Evolutionary conservation across 179 eudicot genomes (phyloP), one percentile per base, ranked within the genome.

Genomic region (Silene noctiflora): DNA sequence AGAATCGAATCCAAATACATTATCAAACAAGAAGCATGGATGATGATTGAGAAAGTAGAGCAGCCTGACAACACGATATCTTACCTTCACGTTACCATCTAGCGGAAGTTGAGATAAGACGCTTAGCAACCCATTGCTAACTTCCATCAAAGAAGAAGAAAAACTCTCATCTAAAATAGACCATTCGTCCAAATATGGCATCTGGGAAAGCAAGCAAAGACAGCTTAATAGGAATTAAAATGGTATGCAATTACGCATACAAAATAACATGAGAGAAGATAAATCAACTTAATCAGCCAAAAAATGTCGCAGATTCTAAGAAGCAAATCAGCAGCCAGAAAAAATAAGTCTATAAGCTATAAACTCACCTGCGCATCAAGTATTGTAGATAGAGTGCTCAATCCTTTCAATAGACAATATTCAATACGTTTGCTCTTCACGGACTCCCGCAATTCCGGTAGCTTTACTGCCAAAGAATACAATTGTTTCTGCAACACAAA

Each of bases 181-280:
- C 98, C 98, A 93, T 75, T 86, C 87, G 25, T 89, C 94, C 78
- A 93, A 87, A 73, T 60, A 69, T 29, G 91, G 91, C 86, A 91
- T 83, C 97, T 92, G 83, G 76, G 27, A 42, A 61, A 4, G 39
- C 6, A 33, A 75, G 7, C 29, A 6, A 20, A 1, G 53, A 56
- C 22, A 27, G 33, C 48, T 35, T 31, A 69, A 53, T 24, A 59
- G 44, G 20, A 10, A 27, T 19, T 35, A 31, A 63, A 20, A 24
- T 25, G 72, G 73, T 59, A 27, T 2, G 3, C 14, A 22, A 22
- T 62, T 14, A 42, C 58, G n/a, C 58, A 25, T 14, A 51, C 63
- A 35, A 63, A 17, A 14, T 71, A 68, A 35, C n/a, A 6, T 20
- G 35, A 35, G 27, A 35, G 53, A 67, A 35, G 27, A 39, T 39